These are phyloP conservation scores for Cutaneotrichosporon cutaneum DNA, from an alignment of 1,284 basidiomycete species.

Conservation along the genomic window DNA sequence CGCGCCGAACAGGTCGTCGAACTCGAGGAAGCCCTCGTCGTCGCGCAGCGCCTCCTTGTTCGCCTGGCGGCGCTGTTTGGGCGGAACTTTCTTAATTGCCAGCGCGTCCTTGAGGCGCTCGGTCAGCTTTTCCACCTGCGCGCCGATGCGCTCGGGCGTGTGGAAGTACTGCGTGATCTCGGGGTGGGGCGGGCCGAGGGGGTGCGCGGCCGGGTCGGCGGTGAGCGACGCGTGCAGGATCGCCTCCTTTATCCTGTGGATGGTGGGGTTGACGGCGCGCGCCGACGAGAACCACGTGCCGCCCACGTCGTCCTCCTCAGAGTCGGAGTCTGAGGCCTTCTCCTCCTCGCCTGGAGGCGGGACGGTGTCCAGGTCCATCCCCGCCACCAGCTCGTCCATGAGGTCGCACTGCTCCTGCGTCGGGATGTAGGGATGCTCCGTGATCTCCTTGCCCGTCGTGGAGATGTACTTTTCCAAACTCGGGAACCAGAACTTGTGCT, in stretches of 20 bases:
- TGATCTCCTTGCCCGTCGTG: slow-evolving; percentile 70
- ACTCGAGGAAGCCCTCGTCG: slow-evolving; percentile 49
- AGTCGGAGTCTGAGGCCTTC: not conserved
- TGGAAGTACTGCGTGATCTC: slow-evolving; percentile 79
- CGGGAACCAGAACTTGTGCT: slow-evolving; percentile 80
- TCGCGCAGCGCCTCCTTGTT: slow-evolving; percentile 36
- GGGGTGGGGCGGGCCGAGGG: slow-evolving; percentile 79
- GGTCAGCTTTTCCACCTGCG: slow-evolving; percentile 60
- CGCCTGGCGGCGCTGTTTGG: slow-evolving; percentile 57
- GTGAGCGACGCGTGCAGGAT: slow-evolving; percentile 81
- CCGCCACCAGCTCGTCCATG: slow-evolving; percentile 83
- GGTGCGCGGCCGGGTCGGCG: slow-evolving; percentile 67
- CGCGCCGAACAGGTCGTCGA: slow-evolving; percentile 46
- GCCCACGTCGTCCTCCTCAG: slow-evolving; percentile 15
- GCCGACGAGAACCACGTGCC: slow-evolving; percentile 70
- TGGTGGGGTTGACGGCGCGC: slow-evolving; percentile 79
- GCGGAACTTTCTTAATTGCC: slow-evolving; percentile 62
- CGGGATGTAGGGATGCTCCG: slow-evolving; percentile 77
- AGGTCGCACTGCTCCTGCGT: slow-evolving; percentile 71
- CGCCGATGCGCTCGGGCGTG: slow-evolving; percentile 67
- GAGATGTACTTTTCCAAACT: slow-evolving; percentile 73
- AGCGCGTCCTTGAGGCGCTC: slow-evolving; percentile 65
- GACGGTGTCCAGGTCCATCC: slow-evolving; percentile 77
- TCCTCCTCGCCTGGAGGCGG: slow-evolving; percentile 67
- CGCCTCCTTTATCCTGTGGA: slow-evolving; percentile 89